Conservation (phyloP, 805 yeast genomes). For the Suhomyces pyralidae region DNA sequence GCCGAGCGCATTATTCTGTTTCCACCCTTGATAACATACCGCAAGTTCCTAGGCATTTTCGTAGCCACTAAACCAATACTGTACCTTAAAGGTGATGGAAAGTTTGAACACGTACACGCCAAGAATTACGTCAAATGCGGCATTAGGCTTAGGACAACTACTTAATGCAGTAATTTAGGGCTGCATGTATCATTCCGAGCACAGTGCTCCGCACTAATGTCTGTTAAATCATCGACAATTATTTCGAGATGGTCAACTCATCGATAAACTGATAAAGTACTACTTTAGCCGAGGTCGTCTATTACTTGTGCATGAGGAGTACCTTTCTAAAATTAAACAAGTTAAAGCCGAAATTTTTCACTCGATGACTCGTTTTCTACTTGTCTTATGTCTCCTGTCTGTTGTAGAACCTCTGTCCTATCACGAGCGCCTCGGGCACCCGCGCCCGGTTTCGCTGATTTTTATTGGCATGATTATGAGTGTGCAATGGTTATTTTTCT, state of each 20-base stretch:
- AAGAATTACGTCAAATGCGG: background rate
- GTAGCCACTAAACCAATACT: background rate
- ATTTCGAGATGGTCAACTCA: constrained; percentile 1
- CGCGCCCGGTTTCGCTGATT: background rate
- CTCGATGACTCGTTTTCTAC: background rate
- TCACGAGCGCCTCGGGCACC: background rate
- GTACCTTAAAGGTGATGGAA: background rate
- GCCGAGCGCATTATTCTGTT: background rate
- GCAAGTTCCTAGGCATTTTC: background rate
- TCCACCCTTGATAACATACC: background rate
- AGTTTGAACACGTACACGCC: background rate
- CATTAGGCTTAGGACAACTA: background rate
- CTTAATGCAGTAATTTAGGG: background rate
- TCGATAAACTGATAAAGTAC: background rate
- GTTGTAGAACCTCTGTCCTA: background rate
- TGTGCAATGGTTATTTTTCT: background rate
- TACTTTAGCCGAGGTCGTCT: background rate
- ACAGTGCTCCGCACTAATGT: background rate
- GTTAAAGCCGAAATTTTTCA: background rate
- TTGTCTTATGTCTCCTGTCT: background rate
- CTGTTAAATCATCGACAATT: background rate
- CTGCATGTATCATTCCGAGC: background rate
- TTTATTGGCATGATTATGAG: background rate
- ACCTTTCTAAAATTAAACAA: background rate
- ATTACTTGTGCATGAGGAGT: background rate